Conservation (phyloP, 805 yeast species). For the Starmerella floris region DNA sequence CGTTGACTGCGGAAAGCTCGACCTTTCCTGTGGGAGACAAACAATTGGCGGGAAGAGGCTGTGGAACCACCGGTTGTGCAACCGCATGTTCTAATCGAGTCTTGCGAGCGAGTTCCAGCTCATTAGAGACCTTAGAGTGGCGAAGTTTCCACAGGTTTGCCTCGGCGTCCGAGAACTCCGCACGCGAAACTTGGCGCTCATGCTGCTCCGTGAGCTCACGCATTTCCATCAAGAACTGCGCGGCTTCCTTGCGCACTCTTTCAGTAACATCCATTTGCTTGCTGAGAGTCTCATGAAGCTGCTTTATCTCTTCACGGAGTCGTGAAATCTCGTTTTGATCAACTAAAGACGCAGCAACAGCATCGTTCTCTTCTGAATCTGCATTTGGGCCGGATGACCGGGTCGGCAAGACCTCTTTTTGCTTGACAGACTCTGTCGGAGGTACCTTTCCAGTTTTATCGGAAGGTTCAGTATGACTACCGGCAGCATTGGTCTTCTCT, state of each 20-base stretch:
- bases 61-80: conserved; percentile 6
- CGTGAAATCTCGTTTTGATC: no score
- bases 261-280: conserved; percentile 26
- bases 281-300: conserved; percentile 13
- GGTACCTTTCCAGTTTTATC: no score
- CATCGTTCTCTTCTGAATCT: no score
- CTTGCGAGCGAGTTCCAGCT: conserved; percentile 20
- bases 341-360: no score
- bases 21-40: conserved; percentile 23
- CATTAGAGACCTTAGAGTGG: conserved; percentile 23
- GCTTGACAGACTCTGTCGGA: no score
- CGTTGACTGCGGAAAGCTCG: conserved; percentile 19
- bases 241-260: conserved; percentile 30
- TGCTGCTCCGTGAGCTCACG: conserved; percentile 26
- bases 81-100: conserved; percentile 13
- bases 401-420: no score
- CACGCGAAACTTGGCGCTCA: conserved; percentile 20
- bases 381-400: no score
- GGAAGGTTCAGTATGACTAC: no score
- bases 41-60: conserved; percentile 1
- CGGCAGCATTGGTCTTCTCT: no score
- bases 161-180: conserved; percentile 26
- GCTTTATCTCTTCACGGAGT: neutral
- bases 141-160: conserved; percentile 28
- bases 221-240: conserved; percentile 29